phyloP scores from a whole-genome alignment of 768 basidiomycete species.

The Suillus plorans region DNA sequence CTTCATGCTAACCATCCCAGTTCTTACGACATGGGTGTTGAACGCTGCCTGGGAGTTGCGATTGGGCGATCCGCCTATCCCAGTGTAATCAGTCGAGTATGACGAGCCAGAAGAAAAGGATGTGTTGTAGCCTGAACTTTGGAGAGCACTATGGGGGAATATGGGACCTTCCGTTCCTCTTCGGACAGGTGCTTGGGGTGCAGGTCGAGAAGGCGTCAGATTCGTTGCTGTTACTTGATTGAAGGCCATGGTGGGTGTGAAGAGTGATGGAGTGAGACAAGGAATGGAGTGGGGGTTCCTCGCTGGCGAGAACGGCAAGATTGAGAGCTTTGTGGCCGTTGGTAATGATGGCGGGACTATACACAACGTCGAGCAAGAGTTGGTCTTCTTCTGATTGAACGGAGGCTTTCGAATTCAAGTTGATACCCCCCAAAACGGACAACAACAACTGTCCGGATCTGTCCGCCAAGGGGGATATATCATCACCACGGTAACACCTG shows the following conservation, averaged over 20 bases:
- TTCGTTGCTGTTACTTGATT: slow-evolving; percentile 53
- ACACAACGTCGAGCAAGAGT: not conserved
- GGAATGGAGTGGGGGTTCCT: not conserved
- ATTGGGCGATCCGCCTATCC: slow-evolving; percentile 80
- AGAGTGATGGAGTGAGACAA: slow-evolving; percentile 13
- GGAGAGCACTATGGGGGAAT: slow-evolving; percentile 38
- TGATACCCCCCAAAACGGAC: slow-evolving; percentile 4
- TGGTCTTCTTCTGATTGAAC: not conserved
- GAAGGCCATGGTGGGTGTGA: slow-evolving; percentile 42
- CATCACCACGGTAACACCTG: slow-evolving; percentile 30
- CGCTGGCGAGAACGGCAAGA: slow-evolving; percentile 7
- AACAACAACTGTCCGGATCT: slow-evolving; percentile 25
- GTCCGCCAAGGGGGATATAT: slow-evolving; percentile 19
- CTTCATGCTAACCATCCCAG: slow-evolving; percentile 83
- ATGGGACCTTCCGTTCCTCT: slow-evolving; percentile 40
- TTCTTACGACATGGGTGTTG: slow-evolving; percentile 53
- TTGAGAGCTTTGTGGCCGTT: not conserved
- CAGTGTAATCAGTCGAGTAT: slow-evolving; percentile 67
- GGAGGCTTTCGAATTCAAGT: slow-evolving; percentile 2
- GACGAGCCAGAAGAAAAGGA: slow-evolving; percentile 61
- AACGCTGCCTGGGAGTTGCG: slow-evolving; percentile 39
- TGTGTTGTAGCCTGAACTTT: slow-evolving; percentile 57
- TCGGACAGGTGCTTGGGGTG: slow-evolving; percentile 66
- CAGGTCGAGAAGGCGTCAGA: slow-evolving; percentile 75
- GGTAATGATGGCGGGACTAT: slow-evolving; percentile 1